Base-by-base conservation (phyloP, 192 early-diverging fungal genomes). In the Helicostylum pulchrum region DNA sequence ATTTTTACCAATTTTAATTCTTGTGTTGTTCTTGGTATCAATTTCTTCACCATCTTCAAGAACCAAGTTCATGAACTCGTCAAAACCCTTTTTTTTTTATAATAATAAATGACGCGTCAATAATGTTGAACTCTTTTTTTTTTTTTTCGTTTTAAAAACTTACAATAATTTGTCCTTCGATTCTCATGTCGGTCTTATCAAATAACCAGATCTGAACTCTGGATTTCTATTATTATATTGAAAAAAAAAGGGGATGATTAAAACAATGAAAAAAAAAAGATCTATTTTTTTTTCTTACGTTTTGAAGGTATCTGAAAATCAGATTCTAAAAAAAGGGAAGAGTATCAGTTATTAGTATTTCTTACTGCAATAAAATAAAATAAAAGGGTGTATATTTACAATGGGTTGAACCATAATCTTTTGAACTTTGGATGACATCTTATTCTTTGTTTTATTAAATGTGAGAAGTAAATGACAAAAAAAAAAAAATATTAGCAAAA, bases 11-110 rank as follows among this genome's bases (percentile, higher is more conserved):
- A 98, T 74, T 20, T 78, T 60, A 64, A 84, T 89, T 62, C 86
- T 76, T 17, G 88, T 88, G 51, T 81, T 83, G 59, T 91, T 91
- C 80, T 95, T 95, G 50, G 77, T 65, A 52, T 90, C 76, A 12
- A 95, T 78, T 76, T 98, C 96, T 55, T 83, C 87, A 23, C 93
- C 92, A 20, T 94, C 83, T 69, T 93, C 96, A 57, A 98, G 78
- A 15, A 98, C 96, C 64, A 98, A 72, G 69, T 92, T 95, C 94
- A 98, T 96, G 75, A 98, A 98, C 73, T 98, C 96, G 74, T 98
- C 96, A 73, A 98, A 96, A 32, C 96, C 96, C 95, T 95, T 79
- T n/a, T 11, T 43, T 21, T 1, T 14, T n/a, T n/a, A n/a, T n/a
- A n/a, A 20, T 31, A 59, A 20, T 31, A 60, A 64, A 45, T 30